Evolutionary conservation across 306 rosid genomes (phyloP).

Genomic region (Dicorynia guianensis): DNA sequence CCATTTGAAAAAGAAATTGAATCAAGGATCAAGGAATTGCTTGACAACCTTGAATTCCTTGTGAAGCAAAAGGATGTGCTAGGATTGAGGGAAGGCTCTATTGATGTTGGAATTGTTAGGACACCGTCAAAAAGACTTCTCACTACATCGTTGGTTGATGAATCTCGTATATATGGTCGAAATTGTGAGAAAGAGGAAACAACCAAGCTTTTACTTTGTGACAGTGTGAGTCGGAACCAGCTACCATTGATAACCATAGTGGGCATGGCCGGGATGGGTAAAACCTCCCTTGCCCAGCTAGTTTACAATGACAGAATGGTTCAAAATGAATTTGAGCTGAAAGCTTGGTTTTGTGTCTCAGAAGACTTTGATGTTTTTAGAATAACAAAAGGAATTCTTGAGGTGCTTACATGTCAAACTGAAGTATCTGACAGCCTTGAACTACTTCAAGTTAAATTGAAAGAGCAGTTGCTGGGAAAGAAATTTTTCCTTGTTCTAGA

Average conservation of each 20-base stretch:
- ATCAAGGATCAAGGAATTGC: neutral
- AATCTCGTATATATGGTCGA: constrained; percentile 19
- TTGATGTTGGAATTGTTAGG: neutral
- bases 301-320: neutral
- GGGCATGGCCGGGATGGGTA: neutral
- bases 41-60: neutral
- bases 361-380: neutral
- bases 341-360: neutral
- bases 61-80: neutral
- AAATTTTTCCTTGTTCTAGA: constrained; percentile 22
- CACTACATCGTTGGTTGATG: neutral
- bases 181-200: constrained; percentile 10
- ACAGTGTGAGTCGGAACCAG: neutral
- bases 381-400: neutral
- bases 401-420: neutral
- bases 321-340: neutral
- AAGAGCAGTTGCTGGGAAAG: neutral
- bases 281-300: neutral
- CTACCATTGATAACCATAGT: neutral
- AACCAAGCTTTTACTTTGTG: neutral
- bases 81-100: neutral
- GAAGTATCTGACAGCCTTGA: neutral
- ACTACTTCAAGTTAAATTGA: neutral
- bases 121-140: neutral
- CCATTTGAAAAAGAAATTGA: neutral